Percentiles rank a stretch among this genome's conserved stretches.
phyloP scores from a whole-genome alignment of 2,329 filamentous ascomycete genomes.

The Alternaria solani region DNA sequence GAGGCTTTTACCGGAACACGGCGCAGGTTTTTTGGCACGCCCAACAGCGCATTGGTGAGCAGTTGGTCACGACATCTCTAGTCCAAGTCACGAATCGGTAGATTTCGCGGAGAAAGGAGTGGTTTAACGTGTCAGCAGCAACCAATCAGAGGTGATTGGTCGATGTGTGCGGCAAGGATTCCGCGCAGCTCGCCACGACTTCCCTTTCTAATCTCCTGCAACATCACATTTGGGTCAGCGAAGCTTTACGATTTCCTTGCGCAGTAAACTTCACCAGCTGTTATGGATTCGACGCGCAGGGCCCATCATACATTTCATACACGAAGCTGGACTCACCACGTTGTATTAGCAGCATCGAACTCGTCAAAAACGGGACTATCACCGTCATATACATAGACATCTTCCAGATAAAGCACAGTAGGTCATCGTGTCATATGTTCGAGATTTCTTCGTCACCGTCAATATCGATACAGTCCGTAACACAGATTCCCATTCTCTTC shows the following conservation, averaged over 20 bases:
- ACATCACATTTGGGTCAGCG: background rate
- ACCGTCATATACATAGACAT: background rate
- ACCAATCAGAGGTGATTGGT: background rate
- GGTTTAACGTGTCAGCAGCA: background rate
- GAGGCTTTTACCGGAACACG: background rate
- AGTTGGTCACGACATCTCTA: constrained; percentile 30
- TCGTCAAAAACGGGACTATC: background rate
- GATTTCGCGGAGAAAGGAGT: constrained; percentile 13
- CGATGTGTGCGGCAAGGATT: background rate
- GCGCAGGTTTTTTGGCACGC: background rate
- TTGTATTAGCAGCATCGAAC: background rate
- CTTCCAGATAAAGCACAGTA: background rate
- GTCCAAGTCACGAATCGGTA: constrained; percentile 16
- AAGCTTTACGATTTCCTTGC: background rate
- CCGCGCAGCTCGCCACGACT: background rate
- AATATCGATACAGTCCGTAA: background rate
- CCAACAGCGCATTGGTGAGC: constrained; percentile 13
- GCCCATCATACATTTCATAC: background rate
- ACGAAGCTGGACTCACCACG: background rate
- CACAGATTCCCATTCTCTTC: background rate
- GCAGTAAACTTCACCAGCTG: background rate
- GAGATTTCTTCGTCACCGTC: background rate
- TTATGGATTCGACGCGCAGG: background rate
- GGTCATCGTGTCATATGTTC: too few species aligned
- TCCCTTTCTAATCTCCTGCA: background rate